Conservation (phyloP, 257 asterid genomes). For the Lycium barbarum region DNA sequence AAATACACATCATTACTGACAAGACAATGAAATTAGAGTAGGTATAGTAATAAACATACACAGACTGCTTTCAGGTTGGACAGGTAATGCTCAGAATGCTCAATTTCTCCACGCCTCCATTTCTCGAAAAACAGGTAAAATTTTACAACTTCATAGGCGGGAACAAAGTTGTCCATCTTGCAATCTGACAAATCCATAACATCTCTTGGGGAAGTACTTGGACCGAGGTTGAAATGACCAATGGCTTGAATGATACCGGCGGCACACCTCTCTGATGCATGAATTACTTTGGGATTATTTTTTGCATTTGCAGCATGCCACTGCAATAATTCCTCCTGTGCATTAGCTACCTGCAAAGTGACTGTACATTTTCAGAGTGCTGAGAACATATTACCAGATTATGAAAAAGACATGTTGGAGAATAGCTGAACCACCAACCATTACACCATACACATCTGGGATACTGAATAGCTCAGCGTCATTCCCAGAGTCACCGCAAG, state of each 20-base stretch:
- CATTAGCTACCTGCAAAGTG: slow-evolving; percentile 81
- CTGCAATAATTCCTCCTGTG: slow-evolving; percentile 94
- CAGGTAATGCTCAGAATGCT: slow-evolving; percentile 69
- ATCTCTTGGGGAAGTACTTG: slow-evolving; percentile 83
- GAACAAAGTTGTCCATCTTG: slow-evolving; percentile 73
- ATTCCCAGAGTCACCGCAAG: slow-evolving; percentile 97
- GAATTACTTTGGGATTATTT: slow-evolving; percentile 78
- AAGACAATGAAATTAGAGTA: slow-evolving; percentile 15
- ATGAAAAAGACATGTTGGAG: slow-evolving; percentile 28
- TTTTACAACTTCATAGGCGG: slow-evolving; percentile 87
- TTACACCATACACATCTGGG: slow-evolving; percentile 92
- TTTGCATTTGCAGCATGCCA: slow-evolving; percentile 94
- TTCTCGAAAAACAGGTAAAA: slow-evolving; percentile 75
- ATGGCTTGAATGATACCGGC: slow-evolving; percentile 96
- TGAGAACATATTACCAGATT: slow-evolving; percentile 26
- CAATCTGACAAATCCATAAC: slow-evolving; percentile 62
- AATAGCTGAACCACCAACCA: slow-evolving; percentile 63
- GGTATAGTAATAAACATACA: slow-evolving; percentile 59
- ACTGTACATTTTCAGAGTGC: slow-evolving; percentile 23
- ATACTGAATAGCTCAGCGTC: slow-evolving; percentile 92
- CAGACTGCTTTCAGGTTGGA: slow-evolving; percentile 71
- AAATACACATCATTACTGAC: background rate
- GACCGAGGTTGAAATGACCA: slow-evolving; percentile 92
- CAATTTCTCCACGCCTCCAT: slow-evolving; percentile 95
- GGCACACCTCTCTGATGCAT: slow-evolving; percentile 95